phyloP scores from a whole-genome alignment of 108 stramenopile genomes.

The Cyclotella choctawhatcheeana region DNA sequence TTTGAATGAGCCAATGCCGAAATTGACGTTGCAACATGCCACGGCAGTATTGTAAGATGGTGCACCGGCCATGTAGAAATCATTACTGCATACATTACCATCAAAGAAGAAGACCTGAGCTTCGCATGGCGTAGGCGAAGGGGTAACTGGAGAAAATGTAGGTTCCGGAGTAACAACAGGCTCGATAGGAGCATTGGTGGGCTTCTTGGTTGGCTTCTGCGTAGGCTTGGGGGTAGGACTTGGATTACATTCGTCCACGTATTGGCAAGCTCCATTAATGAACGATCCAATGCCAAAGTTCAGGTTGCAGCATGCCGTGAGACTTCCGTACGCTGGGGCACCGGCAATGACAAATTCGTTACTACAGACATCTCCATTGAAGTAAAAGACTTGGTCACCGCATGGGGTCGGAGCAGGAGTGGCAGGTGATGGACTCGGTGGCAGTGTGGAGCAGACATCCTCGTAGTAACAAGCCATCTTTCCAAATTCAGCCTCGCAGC shows the following conservation, averaged over 20 bases:
- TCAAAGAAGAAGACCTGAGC: too few relatives aligned
- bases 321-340: background rate
- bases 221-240: background rate
- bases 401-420: background rate
- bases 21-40: too few relatives aligned
- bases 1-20: too few relatives aligned
- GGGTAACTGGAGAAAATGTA: background rate
- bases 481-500: background rate
- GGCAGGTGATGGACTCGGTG: background rate
- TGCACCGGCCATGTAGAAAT: too few relatives aligned
- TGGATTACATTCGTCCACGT: background rate
- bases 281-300: slow-evolving; percentile 8
- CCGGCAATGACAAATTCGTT: slow-evolving; percentile 4
- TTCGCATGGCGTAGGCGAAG: too few relatives aligned
- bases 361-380: background rate
- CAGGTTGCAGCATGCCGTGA: background rate
- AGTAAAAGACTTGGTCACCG: background rate
- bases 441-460: background rate
- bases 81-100: too few relatives aligned
- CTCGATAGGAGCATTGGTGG: background rate
- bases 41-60: too few relatives aligned
- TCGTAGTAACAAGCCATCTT: background rate
- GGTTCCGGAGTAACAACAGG: background rate
- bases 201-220: background rate
- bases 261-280: slow-evolving; percentile 1